Evolutionary conservation across 2,329 filamentous ascomycete genomes (phyloP).

Genomic region (Pseudonectria foliicola): DNA sequence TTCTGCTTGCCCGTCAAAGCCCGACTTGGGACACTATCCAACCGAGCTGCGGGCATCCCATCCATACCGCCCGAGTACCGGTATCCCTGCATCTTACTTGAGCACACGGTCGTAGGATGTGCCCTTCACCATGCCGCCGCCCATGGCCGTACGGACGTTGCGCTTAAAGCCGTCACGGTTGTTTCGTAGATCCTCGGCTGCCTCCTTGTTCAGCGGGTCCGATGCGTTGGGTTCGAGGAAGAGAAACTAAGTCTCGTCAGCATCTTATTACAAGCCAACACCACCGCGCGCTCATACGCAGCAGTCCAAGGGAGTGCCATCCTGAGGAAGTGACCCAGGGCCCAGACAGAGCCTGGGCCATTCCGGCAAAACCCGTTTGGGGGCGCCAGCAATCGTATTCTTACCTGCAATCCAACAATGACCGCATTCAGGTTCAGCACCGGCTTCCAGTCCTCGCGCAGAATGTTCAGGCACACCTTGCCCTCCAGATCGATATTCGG

Average conservation of each 20-base stretch:
- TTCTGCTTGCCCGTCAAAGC: too few species aligned
- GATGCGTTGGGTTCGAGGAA: conserved; percentile 97
- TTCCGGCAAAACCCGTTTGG: neutral
- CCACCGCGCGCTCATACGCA: too few species aligned
- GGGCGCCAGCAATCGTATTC: neutral
- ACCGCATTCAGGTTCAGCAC: conserved; percentile 95
- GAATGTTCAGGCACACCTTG: conserved; percentile 95
- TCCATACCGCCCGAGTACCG: neutral
- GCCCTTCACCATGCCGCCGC: conserved; percentile 67
- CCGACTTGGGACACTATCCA: neutral
- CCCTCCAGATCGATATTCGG: conserved; percentile 97
- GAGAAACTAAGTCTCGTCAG: conserved; percentile 58
- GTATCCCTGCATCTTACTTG: conserved; percentile 38
- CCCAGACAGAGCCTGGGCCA: too few species aligned
- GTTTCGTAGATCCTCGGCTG: conserved; percentile 80
- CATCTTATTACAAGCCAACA: too few species aligned
- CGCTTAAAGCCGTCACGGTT: conserved; percentile 87
- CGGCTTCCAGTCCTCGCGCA: conserved; percentile 98
- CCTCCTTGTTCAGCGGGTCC: conserved; percentile 97
- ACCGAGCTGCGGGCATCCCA: too few species aligned
- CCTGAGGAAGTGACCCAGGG: too few species aligned
- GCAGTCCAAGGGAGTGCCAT: too few species aligned
- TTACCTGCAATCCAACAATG: conserved; percentile 83
- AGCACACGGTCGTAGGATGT: conserved; percentile 72
- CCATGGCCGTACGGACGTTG: conserved; percentile 81